phyloP scores from a whole-genome alignment of 73 alveolate genomes.

The Paramecium biaurelia region DNA sequence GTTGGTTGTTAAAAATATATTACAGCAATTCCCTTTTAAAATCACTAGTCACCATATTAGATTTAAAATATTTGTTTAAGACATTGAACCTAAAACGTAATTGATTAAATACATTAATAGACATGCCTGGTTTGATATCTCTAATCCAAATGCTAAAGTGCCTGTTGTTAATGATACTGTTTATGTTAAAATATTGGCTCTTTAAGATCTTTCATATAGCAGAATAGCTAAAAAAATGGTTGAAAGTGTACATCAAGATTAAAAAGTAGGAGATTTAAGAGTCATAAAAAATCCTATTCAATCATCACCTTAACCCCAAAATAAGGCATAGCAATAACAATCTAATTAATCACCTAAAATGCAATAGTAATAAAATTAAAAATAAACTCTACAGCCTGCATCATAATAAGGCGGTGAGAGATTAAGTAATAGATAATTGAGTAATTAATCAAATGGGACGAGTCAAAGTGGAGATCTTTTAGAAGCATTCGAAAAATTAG shows the following conservation, averaged over 20 bases:
- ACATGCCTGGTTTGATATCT: constrained; percentile 46
- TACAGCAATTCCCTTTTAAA: background rate
- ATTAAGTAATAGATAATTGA: background rate
- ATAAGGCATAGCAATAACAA: background rate
- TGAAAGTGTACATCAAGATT: background rate
- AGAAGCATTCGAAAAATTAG: constrained; percentile 23
- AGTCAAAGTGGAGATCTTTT: background rate
- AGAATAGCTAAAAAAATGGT: constrained; percentile 10
- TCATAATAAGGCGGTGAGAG: background rate
- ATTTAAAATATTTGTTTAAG: constrained; percentile 1
- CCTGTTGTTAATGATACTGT: constrained; percentile 5
- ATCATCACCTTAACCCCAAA: background rate
- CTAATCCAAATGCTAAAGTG: constrained; percentile 28
- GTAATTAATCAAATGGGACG: constrained; percentile 1
- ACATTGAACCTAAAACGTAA: constrained; percentile 16
- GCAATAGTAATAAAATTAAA: background rate
- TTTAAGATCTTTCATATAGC: background rate
- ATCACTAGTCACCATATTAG: background rate
- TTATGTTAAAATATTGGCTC: background rate
- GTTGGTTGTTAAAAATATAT: background rate
- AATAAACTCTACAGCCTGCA: background rate
- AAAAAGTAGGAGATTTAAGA: background rate
- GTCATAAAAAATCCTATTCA: background rate
- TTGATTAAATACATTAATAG: background rate
- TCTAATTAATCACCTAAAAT: background rate